These are phyloP conservation scores for Dictyostelium brefeldianum DNA, from an alignment of 78 protist species.

Conservation along the genomic window DNA sequence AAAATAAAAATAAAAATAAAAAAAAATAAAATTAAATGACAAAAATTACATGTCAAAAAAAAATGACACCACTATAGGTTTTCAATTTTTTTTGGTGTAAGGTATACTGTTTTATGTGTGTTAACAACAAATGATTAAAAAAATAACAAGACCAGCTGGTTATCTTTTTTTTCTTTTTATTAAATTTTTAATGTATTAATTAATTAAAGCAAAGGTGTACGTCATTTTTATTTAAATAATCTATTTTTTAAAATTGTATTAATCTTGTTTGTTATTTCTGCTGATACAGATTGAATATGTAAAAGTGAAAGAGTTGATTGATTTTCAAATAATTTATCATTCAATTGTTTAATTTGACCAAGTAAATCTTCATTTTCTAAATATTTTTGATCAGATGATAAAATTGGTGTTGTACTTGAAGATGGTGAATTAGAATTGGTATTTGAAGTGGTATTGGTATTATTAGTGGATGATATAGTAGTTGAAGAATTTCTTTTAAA, in stretches of 20 bases:
- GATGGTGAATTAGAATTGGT: too few species aligned
- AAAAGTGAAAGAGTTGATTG: constrained; percentile 29
- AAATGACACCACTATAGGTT: too few species aligned
- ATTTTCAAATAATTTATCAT: constrained; percentile 23
- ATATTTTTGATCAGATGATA: background rate
- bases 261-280: constrained; percentile 1
- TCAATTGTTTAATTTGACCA: background rate
- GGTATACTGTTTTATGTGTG: too few species aligned
- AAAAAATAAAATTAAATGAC: too few species aligned
- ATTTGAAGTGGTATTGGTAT: background rate
- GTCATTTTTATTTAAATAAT: constrained; percentile 12
- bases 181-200: too few species aligned
- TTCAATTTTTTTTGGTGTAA: too few species aligned
- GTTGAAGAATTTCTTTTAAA: background rate
- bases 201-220: too few species aligned
- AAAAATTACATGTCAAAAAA: too few species aligned
- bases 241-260: constrained; percentile 12
- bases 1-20: too few species aligned
- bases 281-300: background rate
- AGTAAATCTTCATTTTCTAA: background rate
- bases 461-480: background rate
- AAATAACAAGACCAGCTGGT: too few species aligned
- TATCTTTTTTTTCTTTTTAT: too few species aligned
- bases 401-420: background rate
- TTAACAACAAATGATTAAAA: too few species aligned